Evolutionary conservation across 2,329 filamentous ascomycete genomes (phyloP).

Genomic region (Claviceps purpurea): DNA sequence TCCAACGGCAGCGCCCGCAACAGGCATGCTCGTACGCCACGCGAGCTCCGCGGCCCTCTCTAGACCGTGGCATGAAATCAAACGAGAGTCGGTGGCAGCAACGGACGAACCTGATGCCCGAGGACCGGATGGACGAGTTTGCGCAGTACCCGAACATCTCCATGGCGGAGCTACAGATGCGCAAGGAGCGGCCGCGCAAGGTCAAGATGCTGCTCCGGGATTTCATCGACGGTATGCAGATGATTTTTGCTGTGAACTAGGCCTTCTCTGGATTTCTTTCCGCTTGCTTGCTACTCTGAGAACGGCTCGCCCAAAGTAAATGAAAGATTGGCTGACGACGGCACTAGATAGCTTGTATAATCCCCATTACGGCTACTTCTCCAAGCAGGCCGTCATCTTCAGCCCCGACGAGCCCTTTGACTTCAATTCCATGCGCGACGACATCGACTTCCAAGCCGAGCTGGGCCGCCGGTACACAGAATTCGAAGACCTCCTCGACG

Average conservation of each 20-base stretch:
- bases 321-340: constrained; percentile 7
- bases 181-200: constrained; percentile 63
- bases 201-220: constrained; percentile 97
- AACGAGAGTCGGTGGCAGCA: constrained; percentile 77
- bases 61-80: constrained; percentile 27
- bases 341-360: constrained; percentile 79
- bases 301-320: background rate
- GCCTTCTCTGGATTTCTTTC: no score
- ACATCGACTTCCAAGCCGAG: constrained; percentile 67
- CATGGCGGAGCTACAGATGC: constrained; percentile 58
- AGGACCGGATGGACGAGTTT: constrained; percentile 71
- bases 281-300: no score
- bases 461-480: constrained; percentile 71
- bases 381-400: constrained; percentile 94
- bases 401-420: constrained; percentile 82
- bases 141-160: constrained; percentile 73
- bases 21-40: constrained; percentile 14
- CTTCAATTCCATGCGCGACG: constrained; percentile 69
- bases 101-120: constrained; percentile 58
- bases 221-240: constrained; percentile 71
- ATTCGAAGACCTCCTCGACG: constrained; percentile 82
- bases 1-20: constrained; percentile 3
- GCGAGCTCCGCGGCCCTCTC: constrained; percentile 13
- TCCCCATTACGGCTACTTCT: constrained; percentile 89
- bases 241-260: background rate